Evolutionary conservation across 768 basidiomycete genomes (phyloP).

Genomic region (Podaxis pistillaris): DNA sequence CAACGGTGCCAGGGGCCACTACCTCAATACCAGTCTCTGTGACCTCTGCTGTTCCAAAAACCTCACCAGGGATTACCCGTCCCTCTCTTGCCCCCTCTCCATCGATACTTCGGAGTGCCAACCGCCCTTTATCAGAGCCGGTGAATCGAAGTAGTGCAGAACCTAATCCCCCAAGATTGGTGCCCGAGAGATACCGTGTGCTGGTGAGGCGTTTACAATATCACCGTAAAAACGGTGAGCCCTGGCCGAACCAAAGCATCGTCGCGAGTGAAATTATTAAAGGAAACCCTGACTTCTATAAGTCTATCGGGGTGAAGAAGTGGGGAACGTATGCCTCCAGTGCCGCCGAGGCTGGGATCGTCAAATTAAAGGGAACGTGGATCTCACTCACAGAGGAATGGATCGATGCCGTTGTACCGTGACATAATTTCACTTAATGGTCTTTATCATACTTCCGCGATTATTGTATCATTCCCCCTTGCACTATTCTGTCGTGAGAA

Average conservation of each 20-base stretch:
- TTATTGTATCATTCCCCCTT: not conserved
- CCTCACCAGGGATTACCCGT: not conserved
- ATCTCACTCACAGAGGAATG: conserved; percentile 15
- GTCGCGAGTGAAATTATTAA: conserved; percentile 11
- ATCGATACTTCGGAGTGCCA: too few relatives aligned
- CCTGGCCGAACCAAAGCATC: not conserved
- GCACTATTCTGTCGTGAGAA: not conserved
- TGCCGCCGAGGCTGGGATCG: conserved; percentile 14
- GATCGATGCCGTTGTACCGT: not conserved
- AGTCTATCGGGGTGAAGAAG: conserved; percentile 13
- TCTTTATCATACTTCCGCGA: not conserved
- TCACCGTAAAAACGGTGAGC: conserved; percentile 1
- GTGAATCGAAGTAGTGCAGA: not conserved
- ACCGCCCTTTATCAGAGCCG: not conserved
- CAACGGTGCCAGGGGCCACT: not conserved
- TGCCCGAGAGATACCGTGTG: conserved; percentile 6
- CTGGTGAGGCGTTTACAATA: conserved; percentile 12
- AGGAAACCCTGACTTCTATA: conserved; percentile 12
- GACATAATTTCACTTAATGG: not conserved
- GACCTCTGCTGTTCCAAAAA: not conserved
- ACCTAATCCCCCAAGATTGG: not conserved
- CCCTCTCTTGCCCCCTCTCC: not conserved
- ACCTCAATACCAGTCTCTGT: not conserved
- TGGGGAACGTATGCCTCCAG: conserved; percentile 9
- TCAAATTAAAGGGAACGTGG: conserved; percentile 4